Evolutionary conservation across 495 filamentous ascomycete genomes (phyloP).

Genomic region (Xylaria longipes): DNA sequence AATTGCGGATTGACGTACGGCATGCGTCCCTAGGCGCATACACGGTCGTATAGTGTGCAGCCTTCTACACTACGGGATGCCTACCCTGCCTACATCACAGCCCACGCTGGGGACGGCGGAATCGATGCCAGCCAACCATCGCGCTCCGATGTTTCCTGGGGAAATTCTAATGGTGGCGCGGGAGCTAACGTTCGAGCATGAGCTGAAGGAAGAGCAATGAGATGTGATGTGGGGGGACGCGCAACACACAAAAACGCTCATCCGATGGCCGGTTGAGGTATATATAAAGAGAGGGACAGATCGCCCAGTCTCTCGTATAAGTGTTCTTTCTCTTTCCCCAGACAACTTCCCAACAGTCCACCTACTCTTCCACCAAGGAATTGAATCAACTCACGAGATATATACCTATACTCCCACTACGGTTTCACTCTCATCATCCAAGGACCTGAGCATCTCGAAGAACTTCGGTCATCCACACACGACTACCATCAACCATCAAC

Average conservation of each 20-base stretch:
- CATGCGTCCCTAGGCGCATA: conserved; percentile 17
- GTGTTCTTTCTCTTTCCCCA: neutral
- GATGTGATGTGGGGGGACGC: conserved; percentile 22
- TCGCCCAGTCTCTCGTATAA: neutral
- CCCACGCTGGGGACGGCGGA: conserved; percentile 17
- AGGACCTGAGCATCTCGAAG: neutral
- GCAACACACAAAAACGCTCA: conserved; percentile 13
- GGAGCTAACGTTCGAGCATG: conserved; percentile 11
- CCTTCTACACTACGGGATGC: neutral
- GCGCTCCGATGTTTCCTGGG: conserved; percentile 1
- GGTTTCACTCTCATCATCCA: neutral
- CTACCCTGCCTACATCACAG: conserved; percentile 18
- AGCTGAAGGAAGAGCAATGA: conserved; percentile 19
- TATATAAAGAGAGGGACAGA: conserved; percentile 23
- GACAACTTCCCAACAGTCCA: conserved; percentile 1
- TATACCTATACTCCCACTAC: neutral
- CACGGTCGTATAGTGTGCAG: neutral
- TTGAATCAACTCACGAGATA: neutral
- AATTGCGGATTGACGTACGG: conserved; percentile 4
- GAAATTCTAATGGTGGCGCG: conserved; percentile 3
- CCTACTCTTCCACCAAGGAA: neutral
- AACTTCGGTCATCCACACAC: neutral
- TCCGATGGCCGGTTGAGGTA: conserved; percentile 3
- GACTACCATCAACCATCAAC: conserved; percentile 1
- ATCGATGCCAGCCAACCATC: conserved; percentile 19